Conservation (phyloP, 2,329 filamentous ascomycete species). For the Fusarium subtropicale region DNA sequence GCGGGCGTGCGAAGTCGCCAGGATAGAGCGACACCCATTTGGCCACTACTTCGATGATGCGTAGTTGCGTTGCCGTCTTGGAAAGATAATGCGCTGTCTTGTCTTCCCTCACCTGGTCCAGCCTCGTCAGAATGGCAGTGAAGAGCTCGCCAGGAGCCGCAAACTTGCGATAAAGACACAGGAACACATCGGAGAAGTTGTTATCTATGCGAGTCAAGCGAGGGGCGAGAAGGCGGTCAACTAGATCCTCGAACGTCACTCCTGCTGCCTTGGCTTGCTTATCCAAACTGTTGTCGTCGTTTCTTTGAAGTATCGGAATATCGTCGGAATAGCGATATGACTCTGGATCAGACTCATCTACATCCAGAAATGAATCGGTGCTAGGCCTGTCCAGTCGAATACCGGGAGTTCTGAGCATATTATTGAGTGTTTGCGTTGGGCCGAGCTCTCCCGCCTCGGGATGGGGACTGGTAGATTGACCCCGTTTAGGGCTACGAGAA, state of each 20-base stretch:
- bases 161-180: conserved; percentile 95
- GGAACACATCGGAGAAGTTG: conserved; percentile 89
- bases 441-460: conserved; percentile 38
- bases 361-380: conserved; percentile 70
- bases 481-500: conserved; percentile 51
- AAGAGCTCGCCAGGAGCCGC: conserved; percentile 84
- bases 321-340: conserved; percentile 75
- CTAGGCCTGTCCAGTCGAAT: conserved; percentile 63
- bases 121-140: conserved; percentile 78
- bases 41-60: conserved; percentile 84
- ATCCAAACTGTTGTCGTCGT: conserved; percentile 70
- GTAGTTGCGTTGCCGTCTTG: conserved; percentile 82
- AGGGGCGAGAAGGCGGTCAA: conserved; percentile 86
- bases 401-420: conserved; percentile 64
- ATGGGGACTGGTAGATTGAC: conserved; percentile 34
- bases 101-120: conserved; percentile 77
- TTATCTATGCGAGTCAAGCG: conserved; percentile 87
- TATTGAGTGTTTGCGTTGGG: conserved; percentile 58
- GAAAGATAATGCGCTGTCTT: conserved; percentile 76
- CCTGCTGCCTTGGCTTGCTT: conserved; percentile 63
- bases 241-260: conserved; percentile 75
- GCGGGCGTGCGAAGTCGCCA: conserved; percentile 87
- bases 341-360: conserved; percentile 77
- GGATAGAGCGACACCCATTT: conserved; percentile 93
- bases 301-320: conserved; percentile 73